phyloP scores from a whole-genome alignment of 768 basidiomycete species.

The Mycena polygramma region DNA sequence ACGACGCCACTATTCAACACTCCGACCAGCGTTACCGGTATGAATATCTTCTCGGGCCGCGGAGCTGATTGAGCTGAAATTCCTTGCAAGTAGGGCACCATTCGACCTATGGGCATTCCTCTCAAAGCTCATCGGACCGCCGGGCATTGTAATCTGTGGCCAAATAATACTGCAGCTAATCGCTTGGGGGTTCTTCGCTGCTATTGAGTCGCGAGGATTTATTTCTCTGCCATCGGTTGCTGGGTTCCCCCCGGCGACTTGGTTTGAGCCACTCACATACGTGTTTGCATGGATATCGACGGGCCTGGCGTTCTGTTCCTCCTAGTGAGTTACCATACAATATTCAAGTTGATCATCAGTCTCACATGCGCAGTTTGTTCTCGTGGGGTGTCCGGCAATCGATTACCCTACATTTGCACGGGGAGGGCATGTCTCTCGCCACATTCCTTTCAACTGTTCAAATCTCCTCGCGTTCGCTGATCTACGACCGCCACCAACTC shows the following conservation, averaged over 20 bases:
- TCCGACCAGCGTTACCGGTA: too few relatives aligned
- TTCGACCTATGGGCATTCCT: background rate
- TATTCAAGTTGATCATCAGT: background rate
- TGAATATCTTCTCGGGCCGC: too few relatives aligned
- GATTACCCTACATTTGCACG: background rate
- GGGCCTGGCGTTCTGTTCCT: background rate
- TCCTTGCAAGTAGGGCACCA: too few relatives aligned
- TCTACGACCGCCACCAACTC: background rate
- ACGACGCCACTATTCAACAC: too few relatives aligned
- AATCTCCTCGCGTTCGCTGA: constrained; percentile 2
- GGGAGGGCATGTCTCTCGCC: background rate
- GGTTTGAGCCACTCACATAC: background rate
- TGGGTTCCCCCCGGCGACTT: background rate
- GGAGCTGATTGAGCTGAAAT: too few relatives aligned
- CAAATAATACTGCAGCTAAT: background rate
- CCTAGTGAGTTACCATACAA: background rate
- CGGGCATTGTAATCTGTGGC: background rate
- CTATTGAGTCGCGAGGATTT: background rate
- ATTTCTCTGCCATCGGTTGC: background rate
- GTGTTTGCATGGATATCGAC: background rate
- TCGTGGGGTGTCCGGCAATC: background rate
- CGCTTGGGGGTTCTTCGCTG: constrained; percentile 1
- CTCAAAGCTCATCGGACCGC: background rate
- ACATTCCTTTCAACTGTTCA: background rate
- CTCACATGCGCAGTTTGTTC: background rate